Evolutionary conservation across 2,329 filamentous ascomycete species (phyloP), one percentile per base, ranked within the genome.

Genomic region (Tolypocladium pustulatum): DNA sequence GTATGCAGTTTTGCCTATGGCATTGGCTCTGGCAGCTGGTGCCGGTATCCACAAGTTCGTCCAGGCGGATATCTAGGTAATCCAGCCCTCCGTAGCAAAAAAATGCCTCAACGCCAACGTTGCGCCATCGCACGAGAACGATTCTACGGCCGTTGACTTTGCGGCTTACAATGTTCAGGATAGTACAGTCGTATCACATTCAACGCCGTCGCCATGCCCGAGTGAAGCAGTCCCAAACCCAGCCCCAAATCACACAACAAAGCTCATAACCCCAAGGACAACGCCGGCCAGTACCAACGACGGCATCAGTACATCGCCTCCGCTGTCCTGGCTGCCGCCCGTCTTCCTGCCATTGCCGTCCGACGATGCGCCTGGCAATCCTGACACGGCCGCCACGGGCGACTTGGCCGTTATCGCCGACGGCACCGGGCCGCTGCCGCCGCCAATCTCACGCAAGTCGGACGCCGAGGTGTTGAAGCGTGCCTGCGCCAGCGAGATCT

Each of bases 401-500:
- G 79, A 78, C 3, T 69, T 61, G 1, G 83, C 82, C 15, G 68
- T 68, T 0, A 76, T 79, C 3, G 83, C 82, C n/a, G 74, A 76
- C 13, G 85, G 85, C 4, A 87, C 78, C 0, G 76, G 65, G 22
- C 70, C 65, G 15, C 71, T 70, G 8, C 81, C 81, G 13, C 71
- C 73, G 27, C 72, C 72, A 59, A 88, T 86, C 72, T 87, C 83
- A 40, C 77, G 63, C 20, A 88, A 71, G 55, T 76, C 77, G 6
- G 75, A 76, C 6, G 57, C 55, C 0, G 64, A 67, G 4, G 78
- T 74, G 67, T 88, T 83, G 70, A 84, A 86, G 56, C 78, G 81
- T 22, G 86, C 86, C 69, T 87, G 83, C 1, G 87, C 88, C 37
- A 91, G 72, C 1, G 84, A 86, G 63, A 91, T 85, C 71, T 88